These are phyloP conservation scores for Sporisorium scitamineum DNA, from an alignment of 1,284 basidiomycete species.

Conservation along the genomic window DNA sequence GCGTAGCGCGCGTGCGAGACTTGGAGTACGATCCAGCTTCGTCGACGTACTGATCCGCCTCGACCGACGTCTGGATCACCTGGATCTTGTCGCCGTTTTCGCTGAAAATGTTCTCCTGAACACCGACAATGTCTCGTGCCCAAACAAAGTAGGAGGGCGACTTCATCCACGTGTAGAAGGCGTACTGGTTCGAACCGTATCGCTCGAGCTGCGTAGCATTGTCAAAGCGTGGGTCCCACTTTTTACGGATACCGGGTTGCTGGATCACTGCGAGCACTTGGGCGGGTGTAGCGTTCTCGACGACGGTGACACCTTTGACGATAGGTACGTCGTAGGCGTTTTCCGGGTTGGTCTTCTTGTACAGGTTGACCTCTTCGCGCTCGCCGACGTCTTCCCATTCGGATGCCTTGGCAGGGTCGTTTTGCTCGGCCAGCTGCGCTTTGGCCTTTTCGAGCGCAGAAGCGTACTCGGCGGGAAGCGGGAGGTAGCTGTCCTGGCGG, in stretches of 20 bases:
- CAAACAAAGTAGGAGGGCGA: conserved; percentile 64
- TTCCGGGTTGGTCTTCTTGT: conserved; percentile 57
- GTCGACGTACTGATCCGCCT: conserved; percentile 57
- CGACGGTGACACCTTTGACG: conserved; percentile 55
- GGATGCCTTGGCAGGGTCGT: conserved; percentile 45
- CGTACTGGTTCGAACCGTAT: conserved; percentile 33
- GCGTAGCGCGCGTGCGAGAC: conserved; percentile 58
- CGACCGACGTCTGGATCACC: conserved; percentile 56
- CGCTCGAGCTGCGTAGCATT: conserved; percentile 43
- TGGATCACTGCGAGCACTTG: conserved; percentile 59
- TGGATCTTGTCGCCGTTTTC: conserved; percentile 37
- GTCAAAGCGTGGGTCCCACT: conserved; percentile 65
- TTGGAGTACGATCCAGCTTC: conserved; percentile 61
- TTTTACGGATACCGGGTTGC: conserved; percentile 62
- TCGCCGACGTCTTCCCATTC: conserved; percentile 61
- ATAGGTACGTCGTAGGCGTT: conserved; percentile 57
- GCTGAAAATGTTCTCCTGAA: conserved; percentile 55
- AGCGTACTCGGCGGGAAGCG: conserved; percentile 49
- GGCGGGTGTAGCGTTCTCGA: conserved; percentile 61
- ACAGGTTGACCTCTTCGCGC: conserved; percentile 58
- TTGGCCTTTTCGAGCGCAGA: conserved; percentile 54
- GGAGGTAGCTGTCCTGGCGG: conserved; percentile 38
- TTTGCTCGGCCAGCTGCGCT: conserved; percentile 38
- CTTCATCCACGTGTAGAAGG: conserved; percentile 63
- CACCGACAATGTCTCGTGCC: conserved; percentile 63